Conservation (phyloP, 768 basidiomycete genomes). For the Boletus huronensis region DNA sequence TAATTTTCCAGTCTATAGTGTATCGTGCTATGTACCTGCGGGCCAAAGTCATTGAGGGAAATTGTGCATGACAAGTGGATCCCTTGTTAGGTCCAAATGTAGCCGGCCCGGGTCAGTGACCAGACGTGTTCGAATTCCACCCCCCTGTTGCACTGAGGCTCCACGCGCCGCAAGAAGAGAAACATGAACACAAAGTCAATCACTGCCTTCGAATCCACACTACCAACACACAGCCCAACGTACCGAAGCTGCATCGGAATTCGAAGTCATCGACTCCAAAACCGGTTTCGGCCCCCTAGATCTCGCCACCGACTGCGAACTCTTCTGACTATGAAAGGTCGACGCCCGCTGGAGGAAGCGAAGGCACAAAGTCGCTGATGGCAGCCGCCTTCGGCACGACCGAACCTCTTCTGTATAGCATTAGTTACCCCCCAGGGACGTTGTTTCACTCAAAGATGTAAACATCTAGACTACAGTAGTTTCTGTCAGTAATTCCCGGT, state of each 20-base stretch:
- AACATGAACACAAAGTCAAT: not conserved
- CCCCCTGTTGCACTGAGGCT: no score
- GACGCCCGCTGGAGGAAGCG: not conserved
- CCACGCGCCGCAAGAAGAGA: not conserved
- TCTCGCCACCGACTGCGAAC: not conserved
- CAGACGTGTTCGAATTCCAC: not conserved
- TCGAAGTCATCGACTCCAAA: constrained; percentile 2
- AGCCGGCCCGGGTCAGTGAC: no score
- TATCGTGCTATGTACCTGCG: not conserved
- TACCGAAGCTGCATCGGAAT: no score
- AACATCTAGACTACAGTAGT: constrained; percentile 3
- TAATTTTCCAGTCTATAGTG: no score
- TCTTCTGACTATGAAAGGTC: not conserved
- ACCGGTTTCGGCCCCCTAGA: not conserved
- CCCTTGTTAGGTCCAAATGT: no score
- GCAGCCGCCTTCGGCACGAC: no score
- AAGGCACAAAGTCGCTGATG: not conserved
- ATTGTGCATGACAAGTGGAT: no score
- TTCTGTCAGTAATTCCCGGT: not conserved
- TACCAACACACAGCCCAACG: no score
- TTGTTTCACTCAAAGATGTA: constrained; percentile 5
- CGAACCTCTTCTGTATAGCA: constrained; percentile 4
- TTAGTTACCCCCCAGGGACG: not conserved
- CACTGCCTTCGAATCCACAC: no score
- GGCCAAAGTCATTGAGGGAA: constrained; percentile 8